Conservation (phyloP, 2,329 filamentous ascomycete genomes). For the Purpureocillium takamizusanense region DNA sequence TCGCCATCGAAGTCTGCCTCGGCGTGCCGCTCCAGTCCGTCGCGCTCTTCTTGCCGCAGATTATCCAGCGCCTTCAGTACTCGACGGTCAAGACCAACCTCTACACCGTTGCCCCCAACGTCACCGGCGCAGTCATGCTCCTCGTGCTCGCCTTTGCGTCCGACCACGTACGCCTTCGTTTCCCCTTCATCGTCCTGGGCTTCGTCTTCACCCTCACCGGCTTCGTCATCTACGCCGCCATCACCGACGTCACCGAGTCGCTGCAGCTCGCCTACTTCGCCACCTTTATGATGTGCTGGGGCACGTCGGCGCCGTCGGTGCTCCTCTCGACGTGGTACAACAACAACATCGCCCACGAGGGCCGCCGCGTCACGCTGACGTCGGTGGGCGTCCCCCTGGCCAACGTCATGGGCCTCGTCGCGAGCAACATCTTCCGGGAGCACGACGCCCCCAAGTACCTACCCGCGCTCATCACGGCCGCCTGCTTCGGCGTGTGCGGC, state of each 20-base stretch:
- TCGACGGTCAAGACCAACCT: constrained; percentile 58
- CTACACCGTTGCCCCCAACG: constrained; percentile 73
- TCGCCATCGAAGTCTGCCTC: constrained; percentile 49
- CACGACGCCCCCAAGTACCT: constrained; percentile 59
- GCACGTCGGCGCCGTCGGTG: constrained; percentile 65
- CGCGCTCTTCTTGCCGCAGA: constrained; percentile 44
- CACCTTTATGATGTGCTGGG: constrained; percentile 77
- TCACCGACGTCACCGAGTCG: constrained; percentile 51
- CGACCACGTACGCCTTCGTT: constrained; percentile 56
- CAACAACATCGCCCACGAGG: constrained; percentile 74
- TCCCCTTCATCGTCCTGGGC: constrained; percentile 65
- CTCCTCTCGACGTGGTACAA: constrained; percentile 62
- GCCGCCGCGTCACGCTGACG: constrained; percentile 59
- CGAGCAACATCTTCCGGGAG: constrained; percentile 58
- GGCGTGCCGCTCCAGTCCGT: constrained; percentile 50
- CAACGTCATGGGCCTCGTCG: constrained; percentile 67
- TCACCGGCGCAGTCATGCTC: constrained; percentile 63
- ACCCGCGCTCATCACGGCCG: constrained; percentile 55
- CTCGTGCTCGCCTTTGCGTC: constrained; percentile 64
- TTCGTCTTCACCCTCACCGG: constrained; percentile 68
- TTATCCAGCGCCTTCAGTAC: constrained; percentile 39
- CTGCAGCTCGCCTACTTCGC: constrained; percentile 65
- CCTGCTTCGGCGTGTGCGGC: constrained; percentile 54
- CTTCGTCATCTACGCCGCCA: constrained; percentile 69
- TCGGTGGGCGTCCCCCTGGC: constrained; percentile 65